Evolutionary conservation across 345 rosid genomes (phyloP), one percentile per base, ranked within the genome.

Genomic region (Erodium maritimum): DNA sequence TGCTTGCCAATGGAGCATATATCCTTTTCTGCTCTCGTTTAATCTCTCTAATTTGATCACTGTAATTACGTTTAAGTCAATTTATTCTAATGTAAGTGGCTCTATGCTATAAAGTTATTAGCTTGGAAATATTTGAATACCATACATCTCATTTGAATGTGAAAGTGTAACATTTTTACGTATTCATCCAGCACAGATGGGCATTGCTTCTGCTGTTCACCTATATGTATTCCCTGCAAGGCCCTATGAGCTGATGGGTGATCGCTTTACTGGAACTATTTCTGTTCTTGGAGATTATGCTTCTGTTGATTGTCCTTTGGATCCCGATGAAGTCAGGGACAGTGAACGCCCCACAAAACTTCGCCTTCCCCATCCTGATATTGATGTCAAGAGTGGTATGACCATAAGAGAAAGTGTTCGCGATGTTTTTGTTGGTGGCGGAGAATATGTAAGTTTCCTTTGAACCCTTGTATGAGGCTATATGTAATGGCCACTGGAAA

Each of bases 291-390:
- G 97, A 73, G 99, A 90, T 74, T 89, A 94, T 82, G 93, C 82
- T 33, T 85, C 95, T 61, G 85, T 80, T 21, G 99, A 87, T 71
- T 93, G 90, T 67, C 94, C 95, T 54, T 65, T 83, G 61, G 99
- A 93, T 75, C 99, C 99, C 33, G 99, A 93, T 65, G 99, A 90
- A 82, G 75, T 89, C 66, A 76, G 99, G 75, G 99, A 94, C 75
- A 85, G 93, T 71, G 96, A 94, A 73, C 80, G 99, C 64, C 99
- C 87, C 54, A 90, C 90, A n/a, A 94, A 89, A 71, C 62, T 87
- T 61, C 97, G 95, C 51, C 85, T 89, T 50, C 99, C 94, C 5
- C 94, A 82, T 68, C 97, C 94, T 59, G 85, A 83, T 59, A 34
- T 66, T 57, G 84, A 87, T 70, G 70, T 66, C 48, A 83, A 75